Evolutionary conservation across 768 basidiomycete species (phyloP).

Genomic region (Auriscalpium microsporum): DNA sequence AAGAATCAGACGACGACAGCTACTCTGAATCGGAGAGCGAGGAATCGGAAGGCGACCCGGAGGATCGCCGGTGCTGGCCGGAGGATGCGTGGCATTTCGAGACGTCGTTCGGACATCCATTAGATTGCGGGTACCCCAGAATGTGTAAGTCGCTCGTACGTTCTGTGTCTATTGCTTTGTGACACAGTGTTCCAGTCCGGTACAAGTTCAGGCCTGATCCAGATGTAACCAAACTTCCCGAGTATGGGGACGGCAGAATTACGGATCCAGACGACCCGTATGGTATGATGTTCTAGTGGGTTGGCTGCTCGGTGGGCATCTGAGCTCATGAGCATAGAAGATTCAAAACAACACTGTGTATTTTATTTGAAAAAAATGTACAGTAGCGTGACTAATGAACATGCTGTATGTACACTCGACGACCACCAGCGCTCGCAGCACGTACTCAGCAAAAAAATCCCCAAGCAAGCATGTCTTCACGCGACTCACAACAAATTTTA

Average conservation of each 20-base stretch:
- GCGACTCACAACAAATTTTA: too few species aligned
- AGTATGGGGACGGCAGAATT: neutral
- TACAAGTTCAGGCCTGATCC: neutral
- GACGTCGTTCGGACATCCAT: slow-evolving; percentile 26
- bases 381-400: too few species aligned
- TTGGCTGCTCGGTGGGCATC: too few species aligned
- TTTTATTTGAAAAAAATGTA: too few species aligned
- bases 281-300: too few species aligned
- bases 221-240: neutral
- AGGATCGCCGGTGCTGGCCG: slow-evolving; percentile 23
- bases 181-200: neutral
- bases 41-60: slow-evolving; percentile 3
- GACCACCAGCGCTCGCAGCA: too few species aligned
- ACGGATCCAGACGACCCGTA: too few species aligned
- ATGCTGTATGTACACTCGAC: too few species aligned
- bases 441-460: too few species aligned
- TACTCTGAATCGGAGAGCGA: neutral
- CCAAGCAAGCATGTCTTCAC: too few species aligned
- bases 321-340: too few species aligned
- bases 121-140: slow-evolving; percentile 28
- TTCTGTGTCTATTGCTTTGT: neutral
- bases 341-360: too few species aligned
- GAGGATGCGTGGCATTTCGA: slow-evolving; percentile 20
- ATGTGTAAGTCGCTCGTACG: slow-evolving; percentile 22
- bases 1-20: slow-evolving; percentile 17